Evolutionary conservation across 306 rosid genomes (phyloP).

Genomic region (Senna tora): DNA sequence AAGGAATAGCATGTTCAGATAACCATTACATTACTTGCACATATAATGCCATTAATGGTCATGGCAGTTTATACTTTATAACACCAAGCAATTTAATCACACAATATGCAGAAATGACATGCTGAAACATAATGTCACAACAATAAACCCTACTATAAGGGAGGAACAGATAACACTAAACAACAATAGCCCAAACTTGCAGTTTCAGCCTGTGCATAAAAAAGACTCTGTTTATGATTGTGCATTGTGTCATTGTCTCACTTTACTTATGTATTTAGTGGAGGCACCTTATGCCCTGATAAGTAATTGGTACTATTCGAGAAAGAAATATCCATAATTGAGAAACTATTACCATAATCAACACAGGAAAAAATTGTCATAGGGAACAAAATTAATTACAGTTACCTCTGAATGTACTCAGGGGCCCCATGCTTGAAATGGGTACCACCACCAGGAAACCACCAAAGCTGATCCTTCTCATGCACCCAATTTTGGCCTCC

Average conservation of each 20-base stretch:
- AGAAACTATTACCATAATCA: slow-evolving; percentile 9
- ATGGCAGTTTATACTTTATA: slow-evolving; percentile 13
- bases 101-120: slow-evolving; percentile 5
- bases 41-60: slow-evolving; percentile 18
- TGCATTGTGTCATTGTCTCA: slow-evolving; percentile 2
- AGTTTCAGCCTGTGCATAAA: slow-evolving; percentile 15
- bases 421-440: slow-evolving; percentile 96
- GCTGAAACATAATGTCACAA: background rate
- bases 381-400: background rate
- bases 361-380: no score
- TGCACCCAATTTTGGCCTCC: slow-evolving; percentile 99
- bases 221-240: background rate
- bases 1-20: slow-evolving; percentile 2
- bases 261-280: background rate
- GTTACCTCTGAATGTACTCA: slow-evolving; percentile 84
- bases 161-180: background rate
- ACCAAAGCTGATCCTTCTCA: slow-evolving; percentile 77
- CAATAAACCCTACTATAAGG: background rate
- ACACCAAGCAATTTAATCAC: slow-evolving; percentile 16
- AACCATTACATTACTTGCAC: slow-evolving; percentile 25
- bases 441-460: slow-evolving; percentile 99
- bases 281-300: background rate
- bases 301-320: background rate
- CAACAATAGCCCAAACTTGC: background rate
- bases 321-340: background rate